Evolutionary conservation across 2,329 filamentous ascomycete genomes (phyloP).

Genomic region (Diaporthe vaccinii): DNA sequence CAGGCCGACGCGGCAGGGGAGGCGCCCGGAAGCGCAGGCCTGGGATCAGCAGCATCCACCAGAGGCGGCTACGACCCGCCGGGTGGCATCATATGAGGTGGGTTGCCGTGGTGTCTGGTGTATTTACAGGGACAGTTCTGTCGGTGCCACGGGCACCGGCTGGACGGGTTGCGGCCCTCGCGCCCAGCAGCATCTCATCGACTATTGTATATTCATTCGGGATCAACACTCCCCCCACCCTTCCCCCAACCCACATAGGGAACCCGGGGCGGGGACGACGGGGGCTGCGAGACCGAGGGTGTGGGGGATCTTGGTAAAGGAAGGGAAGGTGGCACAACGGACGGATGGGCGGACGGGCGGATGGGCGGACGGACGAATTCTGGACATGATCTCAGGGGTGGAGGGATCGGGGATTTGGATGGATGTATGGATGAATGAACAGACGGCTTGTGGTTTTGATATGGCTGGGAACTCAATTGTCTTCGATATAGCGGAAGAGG

Average conservation of each 20-base stretch:
- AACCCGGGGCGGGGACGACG: neutral
- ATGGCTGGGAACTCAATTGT: slow-evolving; percentile 22
- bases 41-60: slow-evolving; percentile 56
- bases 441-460: slow-evolving; percentile 22
- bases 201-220: slow-evolving; percentile 21
- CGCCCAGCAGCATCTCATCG: neutral
- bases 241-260: neutral
- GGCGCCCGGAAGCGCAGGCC: slow-evolving; percentile 66
- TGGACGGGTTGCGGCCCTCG: neutral
- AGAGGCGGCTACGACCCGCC: slow-evolving; percentile 70
- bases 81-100: slow-evolving; percentile 68
- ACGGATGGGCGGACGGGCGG: neutral
- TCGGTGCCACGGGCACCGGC: neutral
- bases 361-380: neutral
- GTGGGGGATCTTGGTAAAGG: slow-evolving; percentile 1
- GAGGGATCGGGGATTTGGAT: neutral
- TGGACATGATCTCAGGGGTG: slow-evolving; percentile 5
- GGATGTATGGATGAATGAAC: slow-evolving; percentile 16
- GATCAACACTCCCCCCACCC: neutral
- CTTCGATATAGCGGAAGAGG: slow-evolving; percentile 28
- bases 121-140: neutral
- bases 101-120: neutral
- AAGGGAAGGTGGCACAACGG: slow-evolving; percentile 14
- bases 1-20: slow-evolving; percentile 60
- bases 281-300: slow-evolving; percentile 8